Conservation (phyloP, 305 asterid genomes). For the Solanum aculeatissimum region DNA sequence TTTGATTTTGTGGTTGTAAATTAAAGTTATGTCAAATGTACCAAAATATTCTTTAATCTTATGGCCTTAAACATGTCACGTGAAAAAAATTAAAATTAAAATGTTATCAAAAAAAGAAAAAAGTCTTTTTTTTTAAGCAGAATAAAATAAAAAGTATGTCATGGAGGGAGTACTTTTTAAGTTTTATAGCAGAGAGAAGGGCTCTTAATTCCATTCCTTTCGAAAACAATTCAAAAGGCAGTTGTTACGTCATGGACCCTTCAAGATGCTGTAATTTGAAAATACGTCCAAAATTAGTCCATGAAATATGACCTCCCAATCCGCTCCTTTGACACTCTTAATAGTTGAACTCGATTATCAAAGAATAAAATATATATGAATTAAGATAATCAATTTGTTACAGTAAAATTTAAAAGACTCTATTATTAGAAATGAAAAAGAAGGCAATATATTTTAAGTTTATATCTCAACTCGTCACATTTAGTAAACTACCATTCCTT, state of each 20-base stretch:
- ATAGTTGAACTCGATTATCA: not conserved
- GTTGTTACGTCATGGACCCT: not conserved
- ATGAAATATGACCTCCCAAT: not conserved
- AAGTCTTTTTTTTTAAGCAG: too few species aligned
- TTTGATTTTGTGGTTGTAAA: too few species aligned
- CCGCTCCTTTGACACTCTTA: not conserved
- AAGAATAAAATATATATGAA: not conserved
- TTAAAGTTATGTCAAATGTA: too few species aligned
- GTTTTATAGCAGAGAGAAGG: not conserved
- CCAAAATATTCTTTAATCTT: too few species aligned
- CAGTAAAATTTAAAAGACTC: not conserved
- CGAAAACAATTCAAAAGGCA: not conserved
- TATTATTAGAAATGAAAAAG: not conserved
- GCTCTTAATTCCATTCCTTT: not conserved
- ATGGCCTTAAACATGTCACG: too few species aligned
- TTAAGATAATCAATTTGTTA: not conserved
- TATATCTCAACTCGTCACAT: not conserved
- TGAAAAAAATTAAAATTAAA: too few species aligned
- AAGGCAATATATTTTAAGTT: not conserved
- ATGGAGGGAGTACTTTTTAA: too few species aligned
- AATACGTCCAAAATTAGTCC: not conserved
- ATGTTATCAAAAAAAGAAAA: too few species aligned
- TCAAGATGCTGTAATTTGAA: not conserved
- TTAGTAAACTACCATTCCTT: not conserved
- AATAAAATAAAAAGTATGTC: too few species aligned